Conservation (phyloP, 2,329 filamentous ascomycete genomes). For the Botrytis galanthina region DNA sequence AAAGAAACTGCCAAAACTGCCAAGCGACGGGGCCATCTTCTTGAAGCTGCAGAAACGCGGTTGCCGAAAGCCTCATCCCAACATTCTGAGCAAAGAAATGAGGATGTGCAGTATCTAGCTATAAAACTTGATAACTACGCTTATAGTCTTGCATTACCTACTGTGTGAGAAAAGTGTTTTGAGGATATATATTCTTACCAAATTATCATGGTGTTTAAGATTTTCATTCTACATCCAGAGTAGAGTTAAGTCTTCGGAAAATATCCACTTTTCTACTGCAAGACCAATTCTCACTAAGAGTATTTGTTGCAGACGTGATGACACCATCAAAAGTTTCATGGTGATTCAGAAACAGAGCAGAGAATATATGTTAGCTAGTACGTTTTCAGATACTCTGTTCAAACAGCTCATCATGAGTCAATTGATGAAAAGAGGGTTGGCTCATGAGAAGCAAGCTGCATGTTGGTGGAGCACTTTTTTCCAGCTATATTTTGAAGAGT, state of each 20-base stretch:
- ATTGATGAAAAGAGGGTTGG: not conserved
- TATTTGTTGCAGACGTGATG: not conserved
- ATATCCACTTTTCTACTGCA: not conserved
- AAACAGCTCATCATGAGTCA: not conserved
- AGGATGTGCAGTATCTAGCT: not conserved
- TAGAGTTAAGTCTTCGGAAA: not conserved
- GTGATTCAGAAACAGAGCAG: not conserved
- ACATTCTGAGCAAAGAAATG: not conserved
- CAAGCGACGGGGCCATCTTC: slow-evolving; percentile 1
- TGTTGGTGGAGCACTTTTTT: not conserved
- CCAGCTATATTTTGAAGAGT: not conserved
- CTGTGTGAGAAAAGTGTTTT: not conserved
- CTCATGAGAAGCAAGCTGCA: slow-evolving; percentile 4
- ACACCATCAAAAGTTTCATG: slow-evolving; percentile 2
- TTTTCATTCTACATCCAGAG: not conserved
- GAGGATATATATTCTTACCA: not conserved
- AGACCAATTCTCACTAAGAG: not conserved
- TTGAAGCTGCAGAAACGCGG: not conserved
- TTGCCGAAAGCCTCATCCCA: not conserved
- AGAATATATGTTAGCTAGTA: not conserved
- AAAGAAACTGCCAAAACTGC: slow-evolving; percentile 1
- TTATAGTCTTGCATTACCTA: not conserved
- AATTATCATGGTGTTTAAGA: not conserved
- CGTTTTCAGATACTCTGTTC: not conserved
- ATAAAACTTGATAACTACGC: not conserved